Percentiles rank a stretch among this genome's conserved stretches.
Evolutionary conservation across 257 asterid species (phyloP).

Genomic region (Vinca minor): DNA sequence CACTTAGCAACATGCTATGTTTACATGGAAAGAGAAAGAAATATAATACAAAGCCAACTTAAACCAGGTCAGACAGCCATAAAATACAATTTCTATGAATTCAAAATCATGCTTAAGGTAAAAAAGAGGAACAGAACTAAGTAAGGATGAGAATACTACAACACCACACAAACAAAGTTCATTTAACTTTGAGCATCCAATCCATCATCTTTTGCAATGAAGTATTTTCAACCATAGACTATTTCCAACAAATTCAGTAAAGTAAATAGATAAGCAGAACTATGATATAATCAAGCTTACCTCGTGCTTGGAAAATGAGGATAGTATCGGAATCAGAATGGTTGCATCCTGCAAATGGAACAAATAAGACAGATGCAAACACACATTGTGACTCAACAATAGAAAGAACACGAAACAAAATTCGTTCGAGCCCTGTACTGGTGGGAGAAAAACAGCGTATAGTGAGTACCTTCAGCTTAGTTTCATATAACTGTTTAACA

Average conservation of each 20-base stretch:
- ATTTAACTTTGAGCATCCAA: not conserved
- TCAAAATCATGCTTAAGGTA: not conserved
- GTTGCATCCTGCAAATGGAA: slow-evolving; percentile 73
- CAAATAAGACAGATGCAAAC: slow-evolving; percentile 17
- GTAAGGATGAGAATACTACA: not conserved
- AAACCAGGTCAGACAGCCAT: not conserved
- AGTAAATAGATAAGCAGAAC: slow-evolving; percentile 8
- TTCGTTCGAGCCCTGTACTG: not conserved
- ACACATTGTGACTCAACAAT: slow-evolving; percentile 7
- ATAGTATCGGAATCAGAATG: slow-evolving; percentile 78
- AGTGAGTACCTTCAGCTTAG: slow-evolving; percentile 68
- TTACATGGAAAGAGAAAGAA: not conserved
- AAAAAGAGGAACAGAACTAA: not conserved
- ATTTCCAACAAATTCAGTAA: slow-evolving; percentile 7
- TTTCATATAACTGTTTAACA: slow-evolving; percentile 74
- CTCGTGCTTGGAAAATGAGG: slow-evolving; percentile 90
- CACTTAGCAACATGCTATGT: not conserved
- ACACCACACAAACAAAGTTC: not conserved
- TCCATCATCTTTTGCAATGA: not conserved
- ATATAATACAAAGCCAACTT: too few species aligned
- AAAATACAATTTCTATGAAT: not conserved
- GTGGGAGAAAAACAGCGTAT: slow-evolving; percentile 5
- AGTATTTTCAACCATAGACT: not conserved
- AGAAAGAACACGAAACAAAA: not conserved
- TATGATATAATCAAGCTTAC: slow-evolving; percentile 23